These are phyloP conservation scores for Dacryopinax spathularia DNA, from an alignment of 768 basidiomycete genomes.

Conservation along the genomic window DNA sequence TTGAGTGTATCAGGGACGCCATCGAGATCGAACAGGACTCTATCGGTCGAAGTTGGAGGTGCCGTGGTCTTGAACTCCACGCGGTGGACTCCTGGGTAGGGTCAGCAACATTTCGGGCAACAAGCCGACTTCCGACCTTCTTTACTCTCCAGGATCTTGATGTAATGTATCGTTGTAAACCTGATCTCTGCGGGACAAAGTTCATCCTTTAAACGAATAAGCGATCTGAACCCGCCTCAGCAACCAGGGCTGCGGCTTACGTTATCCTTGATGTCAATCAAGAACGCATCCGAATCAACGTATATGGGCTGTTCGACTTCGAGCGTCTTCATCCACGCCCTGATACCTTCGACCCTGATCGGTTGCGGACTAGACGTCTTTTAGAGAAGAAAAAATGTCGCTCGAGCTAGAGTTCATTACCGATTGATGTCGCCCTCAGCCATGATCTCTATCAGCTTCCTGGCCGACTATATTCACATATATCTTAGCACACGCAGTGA, in stretches of 20 bases:
- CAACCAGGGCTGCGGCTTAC: not conserved
- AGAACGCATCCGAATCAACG: not conserved
- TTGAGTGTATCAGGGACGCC: not conserved
- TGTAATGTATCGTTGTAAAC: not conserved
- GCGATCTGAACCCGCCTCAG: not conserved
- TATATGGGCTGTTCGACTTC: not conserved
- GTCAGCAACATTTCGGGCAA: too few species aligned
- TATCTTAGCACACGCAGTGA: not conserved
- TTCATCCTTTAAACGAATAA: not conserved
- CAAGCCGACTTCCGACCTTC: too few species aligned
- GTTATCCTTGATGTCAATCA: not conserved
- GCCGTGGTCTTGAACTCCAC: not conserved
- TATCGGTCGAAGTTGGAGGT: not conserved
- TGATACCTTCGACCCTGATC: not conserved
- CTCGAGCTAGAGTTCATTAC: not conserved
- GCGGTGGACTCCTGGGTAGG: not conserved
- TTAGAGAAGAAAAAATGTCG: not conserved
- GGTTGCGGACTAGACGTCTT: not conserved
- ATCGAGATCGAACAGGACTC: not conserved
- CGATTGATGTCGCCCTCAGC: not conserved
- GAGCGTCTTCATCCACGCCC: not conserved
- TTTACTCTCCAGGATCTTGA: too few species aligned
- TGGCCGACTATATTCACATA: not conserved
- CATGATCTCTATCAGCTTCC: not conserved
- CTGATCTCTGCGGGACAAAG: not conserved